These are phyloP conservation scores for Lichina pygmaea DNA, from an alignment of 495 filamentous ascomycete species.

Conservation along the genomic window DNA sequence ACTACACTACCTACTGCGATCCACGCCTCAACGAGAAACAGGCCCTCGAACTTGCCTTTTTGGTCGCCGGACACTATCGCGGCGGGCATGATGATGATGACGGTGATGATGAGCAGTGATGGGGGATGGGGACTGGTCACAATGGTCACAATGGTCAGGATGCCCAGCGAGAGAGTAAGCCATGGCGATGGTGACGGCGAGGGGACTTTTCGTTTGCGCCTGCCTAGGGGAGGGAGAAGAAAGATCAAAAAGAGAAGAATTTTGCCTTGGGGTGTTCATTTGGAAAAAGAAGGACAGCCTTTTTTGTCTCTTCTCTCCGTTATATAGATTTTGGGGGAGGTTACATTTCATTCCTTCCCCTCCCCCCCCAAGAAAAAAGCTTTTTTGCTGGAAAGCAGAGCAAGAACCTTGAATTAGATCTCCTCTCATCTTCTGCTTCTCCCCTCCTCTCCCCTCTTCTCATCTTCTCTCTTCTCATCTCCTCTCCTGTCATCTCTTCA, in stretches of 20 bases:
- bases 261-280: too few species aligned
- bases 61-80: constrained; percentile 68
- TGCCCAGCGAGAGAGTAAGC: neutral
- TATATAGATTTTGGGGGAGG: neutral
- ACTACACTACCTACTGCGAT: constrained; percentile 91
- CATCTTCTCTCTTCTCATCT: neutral
- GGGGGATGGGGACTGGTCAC: neutral
- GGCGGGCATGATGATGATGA: constrained; percentile 5
- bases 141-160: neutral
- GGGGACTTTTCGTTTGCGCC: too few species aligned
- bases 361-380: neutral
- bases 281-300: neutral
- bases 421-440: neutral
- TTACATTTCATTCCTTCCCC: neutral
- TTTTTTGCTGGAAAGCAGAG: too few species aligned
- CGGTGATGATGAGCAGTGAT: neutral
- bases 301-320: neutral
- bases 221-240: too few species aligned
- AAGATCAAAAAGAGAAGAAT: too few species aligned
- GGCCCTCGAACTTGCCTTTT: constrained; percentile 77
- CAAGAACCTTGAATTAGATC: neutral
- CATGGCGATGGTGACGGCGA: neutral
- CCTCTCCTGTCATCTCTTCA: neutral
- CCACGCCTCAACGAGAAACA: constrained; percentile 93
- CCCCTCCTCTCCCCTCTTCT: neutral